Evolutionary conservation across 257 asterid genomes (phyloP).

Genomic region (Cruciata laevipes): DNA sequence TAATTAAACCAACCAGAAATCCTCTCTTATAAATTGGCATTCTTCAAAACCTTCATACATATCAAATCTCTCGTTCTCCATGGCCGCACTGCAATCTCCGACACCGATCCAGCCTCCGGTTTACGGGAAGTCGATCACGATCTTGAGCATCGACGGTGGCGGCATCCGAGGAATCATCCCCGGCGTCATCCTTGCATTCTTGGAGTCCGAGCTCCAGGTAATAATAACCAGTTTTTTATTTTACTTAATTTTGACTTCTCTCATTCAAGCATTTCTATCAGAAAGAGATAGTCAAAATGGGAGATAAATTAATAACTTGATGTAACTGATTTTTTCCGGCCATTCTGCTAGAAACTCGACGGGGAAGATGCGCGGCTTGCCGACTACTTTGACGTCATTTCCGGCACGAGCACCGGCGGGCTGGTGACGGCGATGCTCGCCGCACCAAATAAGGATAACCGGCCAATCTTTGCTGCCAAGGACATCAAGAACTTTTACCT

Average conservation of each 20-base stretch:
- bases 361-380: conserved; percentile 52
- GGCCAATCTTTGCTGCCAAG: conserved; percentile 49
- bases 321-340: too few relatives aligned
- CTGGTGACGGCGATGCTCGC: conserved; percentile 50
- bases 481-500: conserved; percentile 44
- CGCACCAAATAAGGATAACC: conserved; percentile 37
- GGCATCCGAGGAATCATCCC: conserved; percentile 56
- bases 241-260: too few relatives aligned
- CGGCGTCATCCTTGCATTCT: conserved; percentile 30
- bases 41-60: too few relatives aligned
- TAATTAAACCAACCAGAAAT: too few relatives aligned
- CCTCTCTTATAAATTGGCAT: not conserved
- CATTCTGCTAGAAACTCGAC: conserved; percentile 26
- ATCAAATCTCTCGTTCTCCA: too few relatives aligned
- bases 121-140: conserved; percentile 32
- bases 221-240: too few relatives aligned
- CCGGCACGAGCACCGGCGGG: conserved; percentile 75
- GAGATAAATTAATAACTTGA: too few relatives aligned
- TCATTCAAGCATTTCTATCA: too few relatives aligned
- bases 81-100: not conserved
- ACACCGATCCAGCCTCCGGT: conserved; percentile 30
- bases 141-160: conserved; percentile 56
- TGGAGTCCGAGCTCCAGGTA: conserved; percentile 47
- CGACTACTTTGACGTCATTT: conserved; percentile 56
- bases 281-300: too few relatives aligned